A percentile compares a stretch with the other conserved stretches of the same genome.
phyloP scores from a whole-genome alignment of 352 stramenopile genomes.

The Elongisporangium anandrum region DNA sequence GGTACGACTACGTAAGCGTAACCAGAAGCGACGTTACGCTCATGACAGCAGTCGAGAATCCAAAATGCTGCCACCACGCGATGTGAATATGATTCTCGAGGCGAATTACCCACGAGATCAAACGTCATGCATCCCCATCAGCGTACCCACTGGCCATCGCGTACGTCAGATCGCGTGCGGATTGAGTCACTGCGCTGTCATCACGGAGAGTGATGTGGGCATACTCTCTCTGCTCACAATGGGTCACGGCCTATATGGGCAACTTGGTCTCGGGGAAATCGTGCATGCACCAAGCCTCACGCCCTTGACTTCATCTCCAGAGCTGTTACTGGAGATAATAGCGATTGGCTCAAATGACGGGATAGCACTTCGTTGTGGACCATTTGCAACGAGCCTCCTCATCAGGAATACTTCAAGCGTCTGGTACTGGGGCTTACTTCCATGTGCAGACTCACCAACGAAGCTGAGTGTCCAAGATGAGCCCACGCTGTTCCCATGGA shows the following conservation, averaged over 20 bases:
- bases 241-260: slow-evolving; percentile 34
- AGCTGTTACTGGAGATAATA: slow-evolving; percentile 13
- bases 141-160: slow-evolving; percentile 5
- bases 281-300: slow-evolving; percentile 15
- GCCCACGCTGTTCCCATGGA: slow-evolving; percentile 15
- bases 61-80: slow-evolving; percentile 12
- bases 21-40: slow-evolving; percentile 9
- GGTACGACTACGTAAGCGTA: slow-evolving; percentile 9
- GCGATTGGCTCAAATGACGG: not conserved
- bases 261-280: slow-evolving; percentile 35
- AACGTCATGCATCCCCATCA: not conserved
- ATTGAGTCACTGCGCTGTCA: slow-evolving; percentile 30
- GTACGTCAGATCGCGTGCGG: slow-evolving; percentile 33
- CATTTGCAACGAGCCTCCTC: slow-evolving; percentile 27
- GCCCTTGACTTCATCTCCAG: slow-evolving; percentile 5
- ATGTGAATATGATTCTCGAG: slow-evolving; percentile 9
- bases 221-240: slow-evolving; percentile 19
- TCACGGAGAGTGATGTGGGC: slow-evolving; percentile 3
- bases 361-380: slow-evolving; percentile 22
- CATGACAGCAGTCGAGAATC: slow-evolving; percentile 12
- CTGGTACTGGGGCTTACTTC: slow-evolving; percentile 33
- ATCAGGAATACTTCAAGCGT: slow-evolving; percentile 10
- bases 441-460: slow-evolving; percentile 1
- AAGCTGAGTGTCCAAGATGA: slow-evolving; percentile 12
- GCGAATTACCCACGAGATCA: slow-evolving; percentile 4